Base-by-base conservation (phyloP, 2,329 filamentous ascomycete genomes). In the Talaromyces marneffei region DNA sequence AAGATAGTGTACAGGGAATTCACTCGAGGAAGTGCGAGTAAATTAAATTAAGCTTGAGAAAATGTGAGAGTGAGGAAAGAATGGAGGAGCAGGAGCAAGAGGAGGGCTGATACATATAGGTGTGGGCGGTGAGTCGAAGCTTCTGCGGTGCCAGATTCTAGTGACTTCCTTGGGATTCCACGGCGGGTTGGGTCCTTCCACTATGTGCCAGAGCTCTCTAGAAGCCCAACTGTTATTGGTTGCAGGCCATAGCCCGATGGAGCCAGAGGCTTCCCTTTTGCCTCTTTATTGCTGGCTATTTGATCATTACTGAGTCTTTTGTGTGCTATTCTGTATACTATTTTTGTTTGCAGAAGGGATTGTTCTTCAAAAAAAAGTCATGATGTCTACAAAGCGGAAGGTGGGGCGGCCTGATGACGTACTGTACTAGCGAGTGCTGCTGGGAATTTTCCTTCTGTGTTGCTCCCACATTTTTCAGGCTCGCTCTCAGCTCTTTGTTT, bases 111-210 rank as follows among this genome's bases (percentile, higher is more conserved):
- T 68, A 73, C 66, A 75, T 77, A 77, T 76, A 77, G 65, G 57
- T 29, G 69, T 68, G 71, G 74, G 74, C 72, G 73, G 75, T 76
- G 73, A 71, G 70, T 67, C 72, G 66, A 57, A 68, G 59, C 62
- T 66, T 68, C 69, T 52, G n/a, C 29, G 27, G n/a, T 6, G 46
- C 46, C 27, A 48, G 46, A 50, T 77, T 77, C 75, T 76, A 77
- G 74, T 69, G 72, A 67, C 66, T 63, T 63, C 61, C 65, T 62
- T 48, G 59, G 66, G 69, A 66, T 77, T 77, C 74, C 69, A 75
- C 62, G 65, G 65, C 63, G 59, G 70, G 75, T 74, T 71, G 73
- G 70, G 63, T 48, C 70, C 61, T 75, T 75, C 73, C 70, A 75
- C 60, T 46, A 29, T 65, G 71, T 71, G 70, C 46, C 57, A 55